phyloP scores from a whole-genome alignment of 495 filamentous ascomycete species.

The Penicillium waksmanii region DNA sequence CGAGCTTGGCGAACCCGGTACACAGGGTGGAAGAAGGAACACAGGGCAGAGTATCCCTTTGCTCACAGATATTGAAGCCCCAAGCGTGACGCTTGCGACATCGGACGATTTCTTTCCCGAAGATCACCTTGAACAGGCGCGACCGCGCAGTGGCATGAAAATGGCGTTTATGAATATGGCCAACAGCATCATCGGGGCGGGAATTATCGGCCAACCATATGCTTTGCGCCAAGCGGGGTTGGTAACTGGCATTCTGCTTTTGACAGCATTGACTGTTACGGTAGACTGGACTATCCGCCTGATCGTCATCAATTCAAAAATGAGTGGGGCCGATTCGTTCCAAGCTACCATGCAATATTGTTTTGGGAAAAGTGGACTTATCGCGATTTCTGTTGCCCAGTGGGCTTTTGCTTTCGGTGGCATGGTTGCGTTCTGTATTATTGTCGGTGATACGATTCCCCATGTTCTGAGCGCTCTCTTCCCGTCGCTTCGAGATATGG shows the following conservation, averaged over 20 bases:
- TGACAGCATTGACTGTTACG: constrained; percentile 77
- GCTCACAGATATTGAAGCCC: constrained; percentile 84
- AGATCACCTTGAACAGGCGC: constrained; percentile 60
- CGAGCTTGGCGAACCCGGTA: constrained; percentile 31
- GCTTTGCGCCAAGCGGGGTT: constrained; percentile 90
- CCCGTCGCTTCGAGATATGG: constrained; percentile 70
- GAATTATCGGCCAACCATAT: constrained; percentile 97
- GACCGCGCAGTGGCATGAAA: constrained; percentile 67
- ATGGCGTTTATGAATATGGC: constrained; percentile 98
- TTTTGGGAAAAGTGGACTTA: constrained; percentile 83
- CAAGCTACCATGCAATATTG: constrained; percentile 94
- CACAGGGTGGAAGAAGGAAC: constrained; percentile 21
- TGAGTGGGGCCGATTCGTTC: constrained; percentile 89
- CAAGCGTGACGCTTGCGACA: constrained; percentile 79
- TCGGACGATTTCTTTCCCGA: constrained; percentile 62
- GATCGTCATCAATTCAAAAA: constrained; percentile 93
- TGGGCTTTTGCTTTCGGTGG: constrained; percentile 99
- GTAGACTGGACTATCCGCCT: constrained; percentile 96
- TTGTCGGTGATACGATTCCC: constrained; percentile 94
- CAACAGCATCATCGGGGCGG: constrained; percentile 96
- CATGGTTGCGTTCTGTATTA: constrained; percentile 97
- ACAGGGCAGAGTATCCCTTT: constrained; percentile 67
- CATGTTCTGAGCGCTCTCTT: constrained; percentile 83
- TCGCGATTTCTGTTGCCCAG: constrained; percentile 88
- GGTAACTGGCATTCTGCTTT: constrained; percentile 73